These are phyloP conservation scores for Bruguiera parviflora DNA, from an alignment of 345 rosid genomes.

Conservation along the genomic window DNA sequence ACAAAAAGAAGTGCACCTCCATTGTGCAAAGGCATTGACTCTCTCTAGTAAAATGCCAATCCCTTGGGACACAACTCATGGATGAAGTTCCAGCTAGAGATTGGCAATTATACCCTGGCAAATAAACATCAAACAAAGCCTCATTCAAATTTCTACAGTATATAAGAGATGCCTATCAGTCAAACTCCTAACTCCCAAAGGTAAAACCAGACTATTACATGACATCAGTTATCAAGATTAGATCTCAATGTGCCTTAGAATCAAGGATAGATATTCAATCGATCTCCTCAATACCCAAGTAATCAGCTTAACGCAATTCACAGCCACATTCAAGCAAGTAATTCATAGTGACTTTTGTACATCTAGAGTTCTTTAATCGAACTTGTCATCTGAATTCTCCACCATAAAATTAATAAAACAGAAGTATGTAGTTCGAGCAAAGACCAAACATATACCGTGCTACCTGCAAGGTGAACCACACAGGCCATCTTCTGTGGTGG, in stretches of 20 bases:
- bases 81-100: background rate
- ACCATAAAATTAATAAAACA: background rate
- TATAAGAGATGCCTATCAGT: background rate
- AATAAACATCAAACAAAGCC: background rate
- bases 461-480: conserved; percentile 99
- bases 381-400: background rate
- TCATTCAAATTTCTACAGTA: background rate
- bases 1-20: background rate
- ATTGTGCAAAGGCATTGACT: background rate
- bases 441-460: conserved; percentile 1
- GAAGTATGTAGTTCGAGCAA: background rate
- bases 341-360: background rate
- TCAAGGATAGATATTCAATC: background rate
- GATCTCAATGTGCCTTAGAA: background rate
- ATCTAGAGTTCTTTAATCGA: background rate
- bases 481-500: conserved; percentile 88
- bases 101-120: background rate
- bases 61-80: background rate
- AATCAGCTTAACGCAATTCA: conserved; percentile 5
- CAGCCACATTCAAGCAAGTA: background rate
- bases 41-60: background rate
- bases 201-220: background rate
- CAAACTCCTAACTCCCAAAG: background rate
- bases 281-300: background rate
- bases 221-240: background rate